Conservation (phyloP, 768 basidiomycete species). For the Fomitopsis serialis region DNA sequence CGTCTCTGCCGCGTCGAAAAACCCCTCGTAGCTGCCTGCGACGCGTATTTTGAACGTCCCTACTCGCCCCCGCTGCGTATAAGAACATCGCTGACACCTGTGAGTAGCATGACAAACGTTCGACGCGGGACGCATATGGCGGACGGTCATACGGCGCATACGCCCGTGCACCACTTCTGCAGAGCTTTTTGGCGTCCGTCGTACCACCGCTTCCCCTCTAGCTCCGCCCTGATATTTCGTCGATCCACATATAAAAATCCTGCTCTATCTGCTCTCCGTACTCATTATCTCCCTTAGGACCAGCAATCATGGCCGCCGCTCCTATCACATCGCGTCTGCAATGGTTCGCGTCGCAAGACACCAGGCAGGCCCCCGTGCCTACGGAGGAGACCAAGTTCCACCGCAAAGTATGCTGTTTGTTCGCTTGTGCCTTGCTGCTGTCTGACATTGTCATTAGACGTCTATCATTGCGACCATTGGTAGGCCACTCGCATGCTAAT, state of each 20-base stretch:
- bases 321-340: constrained; percentile 75
- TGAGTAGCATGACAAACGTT: no score
- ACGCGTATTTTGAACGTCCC: no score
- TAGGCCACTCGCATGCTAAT: constrained; percentile 26
- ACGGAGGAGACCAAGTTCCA: constrained; percentile 78
- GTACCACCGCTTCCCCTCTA: constrained; percentile 6
- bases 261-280: background rate
- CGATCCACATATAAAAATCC: background rate
- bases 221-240: background rate
- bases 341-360: constrained; percentile 84
- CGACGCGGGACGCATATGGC: no score
- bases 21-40: no score
- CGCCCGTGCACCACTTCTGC: background rate
- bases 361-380: constrained; percentile 62
- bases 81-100: no score
- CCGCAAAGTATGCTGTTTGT: constrained; percentile 67
- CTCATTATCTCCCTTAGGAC: background rate
- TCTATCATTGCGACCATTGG: constrained; percentile 99
- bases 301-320: constrained; percentile 15
- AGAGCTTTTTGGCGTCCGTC: background rate
- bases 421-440: background rate
- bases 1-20: no score
- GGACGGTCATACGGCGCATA: no score
- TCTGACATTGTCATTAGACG: constrained; percentile 49
- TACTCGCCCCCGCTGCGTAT: no score